Evolutionary conservation across 371 early-diverging fungal genomes (phyloP), one percentile per base, ranked within the genome.

Genomic region (Batkoa obscura): DNA sequence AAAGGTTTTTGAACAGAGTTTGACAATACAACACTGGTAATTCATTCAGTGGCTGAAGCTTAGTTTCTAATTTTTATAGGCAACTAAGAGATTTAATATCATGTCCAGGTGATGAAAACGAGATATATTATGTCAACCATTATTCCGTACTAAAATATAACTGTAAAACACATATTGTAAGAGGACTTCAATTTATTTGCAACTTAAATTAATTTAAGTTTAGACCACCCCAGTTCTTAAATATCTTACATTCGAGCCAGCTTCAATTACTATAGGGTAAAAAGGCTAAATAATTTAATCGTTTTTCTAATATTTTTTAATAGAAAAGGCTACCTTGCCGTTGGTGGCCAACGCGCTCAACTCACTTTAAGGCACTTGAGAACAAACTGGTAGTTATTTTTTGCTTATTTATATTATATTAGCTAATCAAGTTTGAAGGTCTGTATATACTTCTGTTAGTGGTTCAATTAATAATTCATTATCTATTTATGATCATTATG

Each of bases 391-490:
- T 77, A 76, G 66, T 3, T 37, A 41, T 52, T 30, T 30, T 46
- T 38, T 56, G 6, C 17, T 50, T 50, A 57, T 50, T 12, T 39
- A 23, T 47, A n/a, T 31, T 15, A 23, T 35, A 13, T 33, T 33
- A 45, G 2, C 10, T 38, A 38, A 35, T 43, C 43, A 39, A 34
- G 37, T 45, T 33, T 55, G 10, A 56, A 86, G 87, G 74, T 72
- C 68, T 54, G 76, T 82, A 0, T 73, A 78, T 23, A 80, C 82
- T 0, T 70, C 79, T 3, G 85, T 90, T 3, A 88, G 85, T 17
- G 84, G 84, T 32, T 82, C 85, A 0, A 93, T 93, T 63, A 95
- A 90, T 66, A 95, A 93, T 59, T 86, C 90, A 1, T 66, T 94
- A 42, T 77, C 78, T 55, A 86, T 93, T 37, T 76, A 81, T 8